Evolutionary conservation across 495 filamentous ascomycete genomes (phyloP).

Genomic region (Aspergillus panamensis): DNA sequence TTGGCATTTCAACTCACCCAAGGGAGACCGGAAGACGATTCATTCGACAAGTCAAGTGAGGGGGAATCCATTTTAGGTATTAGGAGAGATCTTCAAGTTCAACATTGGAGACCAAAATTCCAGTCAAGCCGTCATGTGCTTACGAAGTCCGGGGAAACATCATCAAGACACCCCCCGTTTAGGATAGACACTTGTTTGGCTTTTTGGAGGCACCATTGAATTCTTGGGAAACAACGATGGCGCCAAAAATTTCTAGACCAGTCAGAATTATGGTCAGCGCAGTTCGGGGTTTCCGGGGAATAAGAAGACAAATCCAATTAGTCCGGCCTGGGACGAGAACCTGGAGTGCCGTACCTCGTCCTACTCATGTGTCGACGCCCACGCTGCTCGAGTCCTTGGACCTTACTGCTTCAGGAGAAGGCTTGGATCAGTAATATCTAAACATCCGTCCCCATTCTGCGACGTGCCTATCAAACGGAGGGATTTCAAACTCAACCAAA

Average conservation of each 20-base stretch:
- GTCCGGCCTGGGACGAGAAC: background rate
- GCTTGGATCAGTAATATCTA: constrained; percentile 1
- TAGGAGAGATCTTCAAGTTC: background rate
- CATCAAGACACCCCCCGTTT: background rate
- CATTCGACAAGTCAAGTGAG: background rate
- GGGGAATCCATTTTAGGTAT: background rate
- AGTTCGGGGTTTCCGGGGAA: background rate
- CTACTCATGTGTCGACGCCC: background rate
- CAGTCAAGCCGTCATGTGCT: background rate
- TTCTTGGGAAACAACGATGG: background rate
- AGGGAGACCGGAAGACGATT: background rate
- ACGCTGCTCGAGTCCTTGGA: background rate
- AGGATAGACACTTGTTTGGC: too few species aligned
- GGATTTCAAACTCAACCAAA: constrained; percentile 9
- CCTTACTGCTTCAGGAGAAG: background rate
- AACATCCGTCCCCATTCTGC: background rate
- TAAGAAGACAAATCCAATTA: background rate
- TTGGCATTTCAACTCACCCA: background rate
- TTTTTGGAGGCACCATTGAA: background rate
- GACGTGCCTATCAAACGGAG: constrained; percentile 6
- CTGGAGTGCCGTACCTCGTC: background rate
- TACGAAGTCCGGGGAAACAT: background rate
- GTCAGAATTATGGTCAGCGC: background rate
- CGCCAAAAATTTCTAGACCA: background rate
- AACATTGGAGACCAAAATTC: background rate